phyloP scores from a whole-genome alignment of 2,329 filamentous ascomycete genomes.

The Tolypocladium paradoxum region DNA sequence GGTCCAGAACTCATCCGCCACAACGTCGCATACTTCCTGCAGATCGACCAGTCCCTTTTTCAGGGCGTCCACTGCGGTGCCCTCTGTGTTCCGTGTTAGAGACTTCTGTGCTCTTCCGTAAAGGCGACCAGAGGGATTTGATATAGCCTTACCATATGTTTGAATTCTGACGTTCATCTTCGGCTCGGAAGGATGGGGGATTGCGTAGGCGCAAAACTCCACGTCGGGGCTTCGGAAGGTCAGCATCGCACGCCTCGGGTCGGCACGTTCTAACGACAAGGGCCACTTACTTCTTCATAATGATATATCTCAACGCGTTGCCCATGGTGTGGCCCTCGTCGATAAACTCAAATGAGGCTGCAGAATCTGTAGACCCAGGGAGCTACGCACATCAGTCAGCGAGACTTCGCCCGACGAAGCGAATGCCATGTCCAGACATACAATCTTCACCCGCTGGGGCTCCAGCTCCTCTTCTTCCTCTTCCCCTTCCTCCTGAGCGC shows the following conservation, averaged over 20 bases:
- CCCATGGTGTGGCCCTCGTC: constrained; percentile 92
- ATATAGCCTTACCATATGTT: constrained; percentile 64
- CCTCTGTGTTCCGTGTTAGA: constrained; percentile 41
- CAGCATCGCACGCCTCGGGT: neutral
- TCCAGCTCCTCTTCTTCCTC: constrained; percentile 37
- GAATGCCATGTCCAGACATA: constrained; percentile 21
- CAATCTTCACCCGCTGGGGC: constrained; percentile 50
- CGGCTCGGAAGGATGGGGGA: constrained; percentile 88
- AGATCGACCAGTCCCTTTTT: constrained; percentile 85
- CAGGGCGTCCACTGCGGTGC: constrained; percentile 71
- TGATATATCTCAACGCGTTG: constrained; percentile 86
- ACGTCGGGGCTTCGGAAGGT: constrained; percentile 65
- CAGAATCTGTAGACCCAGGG: constrained; percentile 73
- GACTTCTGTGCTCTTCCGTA: neutral
- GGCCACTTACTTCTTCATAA: constrained; percentile 86
- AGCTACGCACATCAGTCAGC: constrained; percentile 43
- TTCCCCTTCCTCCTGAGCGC: constrained; percentile 24
- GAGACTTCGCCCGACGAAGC: neutral
- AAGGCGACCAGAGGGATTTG: neutral
- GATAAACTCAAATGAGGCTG: constrained; percentile 89
- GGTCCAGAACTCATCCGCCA: constrained; percentile 76
- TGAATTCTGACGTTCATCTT: constrained; percentile 98
- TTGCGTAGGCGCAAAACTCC: constrained; percentile 96
- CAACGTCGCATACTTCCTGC: constrained; percentile 85
- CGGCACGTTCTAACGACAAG: neutral